A percentile compares a stretch with the other conserved stretches of the same genome.
These are phyloP conservation scores for Craterostigma plantagineum DNA, from an alignment of 257 asterid species.

Conservation along the genomic window DNA sequence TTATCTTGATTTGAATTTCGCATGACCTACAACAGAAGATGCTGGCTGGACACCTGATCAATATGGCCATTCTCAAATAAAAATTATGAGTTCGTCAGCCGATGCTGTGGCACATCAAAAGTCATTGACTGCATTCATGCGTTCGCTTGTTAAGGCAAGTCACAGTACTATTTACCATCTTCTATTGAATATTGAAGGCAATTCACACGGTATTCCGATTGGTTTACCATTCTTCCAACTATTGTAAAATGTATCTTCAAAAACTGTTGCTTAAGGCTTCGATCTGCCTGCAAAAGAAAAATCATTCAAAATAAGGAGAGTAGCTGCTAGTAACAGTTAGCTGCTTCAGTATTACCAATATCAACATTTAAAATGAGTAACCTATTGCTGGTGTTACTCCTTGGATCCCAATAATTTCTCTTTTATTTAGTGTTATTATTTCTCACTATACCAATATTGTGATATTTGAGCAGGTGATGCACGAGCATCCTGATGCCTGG, in stretches of 20 bases:
- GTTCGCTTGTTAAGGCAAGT: constrained; percentile 68
- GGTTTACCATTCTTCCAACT: not conserved
- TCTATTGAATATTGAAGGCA: not conserved
- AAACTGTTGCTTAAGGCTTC: too few relatives aligned
- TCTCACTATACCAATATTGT: constrained; percentile 5
- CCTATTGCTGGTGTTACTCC: too few relatives aligned
- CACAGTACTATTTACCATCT: constrained; percentile 4
- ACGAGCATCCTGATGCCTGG: constrained; percentile 98
- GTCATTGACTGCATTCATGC: constrained; percentile 77
- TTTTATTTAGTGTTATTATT: too few relatives aligned
- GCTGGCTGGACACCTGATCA: constrained; percentile 98
- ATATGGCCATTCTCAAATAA: constrained; percentile 80
- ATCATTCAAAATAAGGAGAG: too few relatives aligned
- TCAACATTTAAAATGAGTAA: too few relatives aligned
- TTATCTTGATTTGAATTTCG: too few relatives aligned
- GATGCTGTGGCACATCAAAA: constrained; percentile 61
- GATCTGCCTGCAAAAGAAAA: too few relatives aligned
- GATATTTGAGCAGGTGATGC: constrained; percentile 47
- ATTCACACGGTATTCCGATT: not conserved
- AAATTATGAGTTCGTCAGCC: constrained; percentile 34
- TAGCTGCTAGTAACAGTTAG: too few relatives aligned
- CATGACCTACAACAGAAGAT: constrained; percentile 30
- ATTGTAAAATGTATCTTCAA: not conserved
- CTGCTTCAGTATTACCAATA: too few relatives aligned
- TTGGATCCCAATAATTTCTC: too few relatives aligned